phyloP scores from a whole-genome alignment of 176 grass and related monocot species.

The Thinopyrum elongatum region DNA sequence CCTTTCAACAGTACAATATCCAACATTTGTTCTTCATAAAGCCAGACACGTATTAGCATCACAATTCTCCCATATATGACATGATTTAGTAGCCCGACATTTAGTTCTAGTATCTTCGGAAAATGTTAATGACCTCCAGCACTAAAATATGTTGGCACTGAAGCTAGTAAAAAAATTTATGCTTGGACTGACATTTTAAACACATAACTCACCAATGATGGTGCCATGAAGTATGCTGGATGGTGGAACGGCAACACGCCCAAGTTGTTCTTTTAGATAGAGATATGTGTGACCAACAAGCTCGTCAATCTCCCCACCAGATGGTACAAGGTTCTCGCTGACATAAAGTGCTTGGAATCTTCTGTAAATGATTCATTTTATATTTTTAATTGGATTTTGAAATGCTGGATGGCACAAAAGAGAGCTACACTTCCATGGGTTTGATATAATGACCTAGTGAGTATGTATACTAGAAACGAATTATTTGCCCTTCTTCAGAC shows the following conservation, averaged over 20 bases:
- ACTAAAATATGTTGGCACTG: background rate
- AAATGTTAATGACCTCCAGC: background rate
- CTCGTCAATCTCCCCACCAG: constrained; percentile 70
- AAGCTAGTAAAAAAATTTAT: background rate
- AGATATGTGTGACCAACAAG: constrained; percentile 86
- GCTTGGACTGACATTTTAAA: constrained; percentile 1
- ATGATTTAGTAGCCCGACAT: background rate
- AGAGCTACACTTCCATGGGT: background rate
- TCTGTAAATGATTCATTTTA: constrained; percentile 33
- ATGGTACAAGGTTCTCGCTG: constrained; percentile 59
- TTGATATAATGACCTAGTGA: background rate
- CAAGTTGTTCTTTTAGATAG: constrained; percentile 91
- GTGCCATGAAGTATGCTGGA: constrained; percentile 98
- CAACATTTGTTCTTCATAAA: background rate
- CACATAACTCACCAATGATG: constrained; percentile 76
- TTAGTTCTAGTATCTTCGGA: background rate
- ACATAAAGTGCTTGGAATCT: constrained; percentile 87
- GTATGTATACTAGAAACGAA: background rate
- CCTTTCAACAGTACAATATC: background rate
- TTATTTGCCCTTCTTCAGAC: background rate
- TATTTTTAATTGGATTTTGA: constrained; percentile 4
- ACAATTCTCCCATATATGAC: background rate
- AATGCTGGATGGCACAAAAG: constrained; percentile 3
- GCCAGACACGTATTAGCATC: background rate
- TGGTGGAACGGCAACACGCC: constrained; percentile 54